A percentile compares a stretch with the other conserved stretches of the same genome.
These are phyloP conservation scores for Crithidia mellificae DNA, from an alignment of 208 protist species.

Conservation along the genomic window DNA sequence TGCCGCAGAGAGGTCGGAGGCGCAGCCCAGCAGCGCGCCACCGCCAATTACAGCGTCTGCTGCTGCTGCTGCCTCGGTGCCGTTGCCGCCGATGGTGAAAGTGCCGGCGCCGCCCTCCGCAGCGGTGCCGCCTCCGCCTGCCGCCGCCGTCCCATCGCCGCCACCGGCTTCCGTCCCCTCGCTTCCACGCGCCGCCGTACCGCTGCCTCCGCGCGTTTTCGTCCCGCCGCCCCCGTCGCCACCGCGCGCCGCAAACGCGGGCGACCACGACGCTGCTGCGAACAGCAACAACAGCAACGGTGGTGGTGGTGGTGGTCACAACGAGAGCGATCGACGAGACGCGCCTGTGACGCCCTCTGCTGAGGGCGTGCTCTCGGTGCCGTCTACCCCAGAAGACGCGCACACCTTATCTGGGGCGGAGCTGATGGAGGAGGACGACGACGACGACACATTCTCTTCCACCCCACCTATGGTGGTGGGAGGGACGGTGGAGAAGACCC, in stretches of 20 bases:
- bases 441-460: slow-evolving; percentile 1
- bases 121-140: not conserved
- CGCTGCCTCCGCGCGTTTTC: not conserved
- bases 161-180: not conserved
- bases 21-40: not conserved
- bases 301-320: too few species aligned
- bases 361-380: not conserved
- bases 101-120: slow-evolving; percentile 5
- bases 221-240: not conserved
- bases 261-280: too few species aligned
- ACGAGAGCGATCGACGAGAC: too few species aligned
- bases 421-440: not conserved
- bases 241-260: not conserved
- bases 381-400: not conserved
- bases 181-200: not conserved
- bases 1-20: not conserved
- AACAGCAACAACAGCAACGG: not conserved
- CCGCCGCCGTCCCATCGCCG: not conserved
- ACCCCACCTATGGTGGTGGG: slow-evolving; percentile 2
- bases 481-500: slow-evolving; percentile 18
- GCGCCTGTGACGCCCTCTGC: not conserved
- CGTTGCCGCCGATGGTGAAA: slow-evolving; percentile 5
- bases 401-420: slow-evolving; percentile 1
- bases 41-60: not conserved
- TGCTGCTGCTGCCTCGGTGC: not conserved